Conservation (phyloP, 495 filamentous ascomycete genomes). For the Tetracladium setigerum region DNA sequence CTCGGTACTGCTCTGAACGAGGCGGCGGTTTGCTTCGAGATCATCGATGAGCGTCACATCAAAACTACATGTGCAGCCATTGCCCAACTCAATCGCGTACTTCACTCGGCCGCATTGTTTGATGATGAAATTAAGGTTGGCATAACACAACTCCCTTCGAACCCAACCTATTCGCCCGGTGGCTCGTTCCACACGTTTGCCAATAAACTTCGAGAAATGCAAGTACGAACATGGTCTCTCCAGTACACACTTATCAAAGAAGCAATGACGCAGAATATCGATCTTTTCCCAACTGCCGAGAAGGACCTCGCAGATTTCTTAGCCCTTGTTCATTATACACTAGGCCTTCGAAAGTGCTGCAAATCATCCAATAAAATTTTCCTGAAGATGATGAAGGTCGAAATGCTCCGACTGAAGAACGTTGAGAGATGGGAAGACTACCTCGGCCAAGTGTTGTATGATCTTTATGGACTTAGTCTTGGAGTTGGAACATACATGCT, state of each 20-base stretch:
- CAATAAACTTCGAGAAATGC: conserved; percentile 76
- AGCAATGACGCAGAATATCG: conserved; percentile 57
- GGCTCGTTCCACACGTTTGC: conserved; percentile 39
- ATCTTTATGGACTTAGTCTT: conserved; percentile 77
- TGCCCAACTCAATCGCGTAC: conserved; percentile 55
- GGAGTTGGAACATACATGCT: conserved; percentile 58
- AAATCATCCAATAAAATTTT: conserved; percentile 78
- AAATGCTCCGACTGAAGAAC: conserved; percentile 56
- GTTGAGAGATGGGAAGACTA: conserved; percentile 69
- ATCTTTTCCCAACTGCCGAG: conserved; percentile 51
- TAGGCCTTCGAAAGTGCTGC: conserved; percentile 84
- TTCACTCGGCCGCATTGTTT: conserved; percentile 71
- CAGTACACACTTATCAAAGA: conserved; percentile 68
- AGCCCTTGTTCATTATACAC: conserved; percentile 68
- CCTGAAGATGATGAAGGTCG: conserved; percentile 79
- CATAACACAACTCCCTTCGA: conserved; percentile 42
- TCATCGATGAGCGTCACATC: conserved; percentile 71
- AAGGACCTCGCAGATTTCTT: conserved; percentile 70
- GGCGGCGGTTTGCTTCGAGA: conserved; percentile 63
- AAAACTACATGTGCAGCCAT: conserved; percentile 61
- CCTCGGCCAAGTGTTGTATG: conserved; percentile 78
- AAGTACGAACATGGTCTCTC: conserved; percentile 80
- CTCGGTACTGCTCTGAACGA: conserved; percentile 58
- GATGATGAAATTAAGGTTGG: conserved; percentile 77
- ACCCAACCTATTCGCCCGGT: conserved; percentile 30